Percentiles rank a stretch among this genome's conserved stretches.
phyloP scores from a whole-genome alignment of 2,329 filamentous ascomycete species.

The Fusarium agapanthi region DNA sequence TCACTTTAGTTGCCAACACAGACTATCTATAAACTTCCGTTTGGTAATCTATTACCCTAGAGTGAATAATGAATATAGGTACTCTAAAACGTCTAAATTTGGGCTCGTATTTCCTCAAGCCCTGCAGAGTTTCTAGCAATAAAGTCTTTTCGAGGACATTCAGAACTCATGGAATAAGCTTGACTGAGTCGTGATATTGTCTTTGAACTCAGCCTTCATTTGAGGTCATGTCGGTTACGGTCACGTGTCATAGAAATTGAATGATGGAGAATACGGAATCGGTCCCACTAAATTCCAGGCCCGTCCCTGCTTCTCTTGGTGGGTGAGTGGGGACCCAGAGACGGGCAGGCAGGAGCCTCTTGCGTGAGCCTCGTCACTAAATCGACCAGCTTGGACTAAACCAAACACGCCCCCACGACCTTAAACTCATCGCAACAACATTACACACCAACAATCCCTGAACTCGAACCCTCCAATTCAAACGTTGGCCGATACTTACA shows the following conservation, averaged over 20 bases:
- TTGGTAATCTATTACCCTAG: background rate
- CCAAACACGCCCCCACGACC: slow-evolving; percentile 39
- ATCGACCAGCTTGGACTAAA: slow-evolving; percentile 39
- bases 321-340: slow-evolving; percentile 30
- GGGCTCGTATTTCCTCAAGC: background rate
- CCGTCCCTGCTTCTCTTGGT: slow-evolving; percentile 22
- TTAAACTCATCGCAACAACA: slow-evolving; percentile 33
- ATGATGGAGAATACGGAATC: slow-evolving; percentile 22
- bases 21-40: background rate
- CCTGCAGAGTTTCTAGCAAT: too few species aligned
- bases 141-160: too few species aligned
- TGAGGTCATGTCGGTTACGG: background rate
- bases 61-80: background rate
- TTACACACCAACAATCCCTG: slow-evolving; percentile 18
- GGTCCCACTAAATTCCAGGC: slow-evolving; percentile 38
- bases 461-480: background rate
- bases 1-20: background rate
- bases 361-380: slow-evolving; percentile 49
- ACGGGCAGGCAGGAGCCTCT: slow-evolving; percentile 52
- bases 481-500: background rate
- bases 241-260: slow-evolving; percentile 13
- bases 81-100: too few species aligned
- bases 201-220: background rate
- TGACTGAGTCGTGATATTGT: background rate
- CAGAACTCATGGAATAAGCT: background rate